phyloP scores from a whole-genome alignment of 73 alveolate species.

The Symbiodinium natans region DNA sequence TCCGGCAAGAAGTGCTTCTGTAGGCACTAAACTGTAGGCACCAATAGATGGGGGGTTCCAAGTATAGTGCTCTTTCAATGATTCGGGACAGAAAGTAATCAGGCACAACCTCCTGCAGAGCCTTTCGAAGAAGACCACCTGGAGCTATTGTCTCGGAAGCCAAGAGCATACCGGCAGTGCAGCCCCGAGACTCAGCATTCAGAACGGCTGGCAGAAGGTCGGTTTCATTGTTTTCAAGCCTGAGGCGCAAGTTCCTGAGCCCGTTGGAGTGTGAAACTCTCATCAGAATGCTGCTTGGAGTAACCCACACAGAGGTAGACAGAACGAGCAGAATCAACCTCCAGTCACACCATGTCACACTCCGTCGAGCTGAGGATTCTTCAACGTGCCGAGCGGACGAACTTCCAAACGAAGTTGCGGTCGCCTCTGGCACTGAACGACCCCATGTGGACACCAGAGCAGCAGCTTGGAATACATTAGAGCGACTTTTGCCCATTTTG shows the following conservation, averaged over 20 bases:
- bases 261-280: constrained; percentile 67
- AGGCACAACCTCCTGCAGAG: neutral
- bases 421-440: constrained; percentile 58
- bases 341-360: too few species aligned
- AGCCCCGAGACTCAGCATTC: neutral
- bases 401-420: constrained; percentile 76
- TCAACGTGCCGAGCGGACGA: constrained; percentile 2
- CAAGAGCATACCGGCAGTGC: constrained; percentile 36
- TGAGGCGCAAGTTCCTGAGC: constrained; percentile 48
- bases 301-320: neutral
- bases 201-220: neutral
- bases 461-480: constrained; percentile 22
- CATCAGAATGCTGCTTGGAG: constrained; percentile 45
- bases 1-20: too few species aligned
- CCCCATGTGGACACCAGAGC: constrained; percentile 59
- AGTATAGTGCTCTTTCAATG: too few species aligned
- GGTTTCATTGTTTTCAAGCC: neutral
- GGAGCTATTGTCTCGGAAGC: constrained; percentile 53
- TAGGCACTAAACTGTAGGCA: too few species aligned
- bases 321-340: too few species aligned
- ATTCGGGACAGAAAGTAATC: too few species aligned
- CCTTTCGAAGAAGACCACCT: neutral
- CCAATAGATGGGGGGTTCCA: too few species aligned
- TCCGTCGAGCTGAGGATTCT: neutral
- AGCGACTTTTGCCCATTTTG: too few species aligned